Evolutionary conservation across 371 early-diverging fungal species (phyloP), one percentile per base, ranked within the genome.

Genomic region (Apophysomyces elegans): DNA sequence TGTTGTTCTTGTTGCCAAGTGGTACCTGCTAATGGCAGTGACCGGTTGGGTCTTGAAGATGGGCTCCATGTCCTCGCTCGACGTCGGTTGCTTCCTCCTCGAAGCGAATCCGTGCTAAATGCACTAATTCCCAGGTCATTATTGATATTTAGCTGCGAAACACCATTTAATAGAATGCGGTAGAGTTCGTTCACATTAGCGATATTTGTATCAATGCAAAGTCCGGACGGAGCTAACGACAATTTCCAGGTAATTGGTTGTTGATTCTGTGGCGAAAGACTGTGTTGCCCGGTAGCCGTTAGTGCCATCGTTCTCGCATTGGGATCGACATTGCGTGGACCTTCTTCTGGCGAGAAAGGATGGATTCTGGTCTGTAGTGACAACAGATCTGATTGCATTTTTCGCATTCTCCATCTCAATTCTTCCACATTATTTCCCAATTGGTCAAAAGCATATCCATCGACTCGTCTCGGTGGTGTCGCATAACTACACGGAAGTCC

Each of bases 401-500:
- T 75, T 32, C 70, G 68, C 64, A 75, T 64, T 47, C 82, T 72
- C 56, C 79, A 77, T 61, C 67, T 73, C 2, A 80, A 66, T 37
- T 79, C 75, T 44, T 77, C 72, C 0, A 79, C 73, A 43, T 80
- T 73, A 46, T 77, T 80, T 12, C 73, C 75, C 7, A 82, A 70
- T 16, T 75, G 77, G 45, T 80, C 82, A 65, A 79, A 80, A 5
- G 82, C 83, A 58, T 77, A 81, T 12, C 79, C 81, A 60, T 84
- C 79, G 38, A 85, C 73, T 77, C 83, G 43, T 62, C 80, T 54
- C 57, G 82, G 70, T 60, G 83, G 71, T 36, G 81, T 68, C 37
- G 78, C 78, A 66, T 78, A 78, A 47, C 73, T 75, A 65, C 78
- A 78, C 12, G 78, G 78, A 47, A 75, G 56, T 18, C 78, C 78